Evolutionary conservation across 2,329 filamentous ascomycete genomes (phyloP), one percentile per base, ranked within the genome.

Genomic region (Cladosporium colombiae): DNA sequence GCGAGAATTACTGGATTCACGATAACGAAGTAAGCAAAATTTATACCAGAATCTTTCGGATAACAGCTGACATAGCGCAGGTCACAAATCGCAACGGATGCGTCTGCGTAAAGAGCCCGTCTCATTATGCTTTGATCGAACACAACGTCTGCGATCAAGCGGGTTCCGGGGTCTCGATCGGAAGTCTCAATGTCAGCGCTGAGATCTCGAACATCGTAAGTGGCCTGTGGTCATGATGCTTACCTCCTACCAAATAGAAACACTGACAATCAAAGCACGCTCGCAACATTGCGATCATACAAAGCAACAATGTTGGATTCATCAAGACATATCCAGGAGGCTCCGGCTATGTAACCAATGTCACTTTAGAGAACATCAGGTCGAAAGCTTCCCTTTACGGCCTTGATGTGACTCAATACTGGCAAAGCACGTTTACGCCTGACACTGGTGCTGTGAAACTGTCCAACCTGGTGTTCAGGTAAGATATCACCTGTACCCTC

Each of bases 141-240:
- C 14, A 53, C 23, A 53, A 53, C 18, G 50, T 53, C 25, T 53
- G 50, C 5, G 31, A 53, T 4, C 50, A 53, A 53, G 50, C 50
- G 1, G 50, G 50, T 27, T 53, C 50, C 3, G 50, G 50, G 2
- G 14, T 53, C 31, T 53, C 50, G 21, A 53, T 53, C 23, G 50
- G 50, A n/a, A 53, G 50, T n/a, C 50, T 53, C 14, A 53, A 53
- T 29, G 50, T 53, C 50, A 53, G 50, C 50, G 50, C 50, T 31
- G 50, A 53, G 25, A 31, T 53, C 6, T 53, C 50, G 7, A 53
- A 53, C 23, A 53, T 53, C 18, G 50, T 53, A 53, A 2, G 50
- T 29, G 50, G 31, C 5, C 16, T 2, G 18, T n/a, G 25, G 25
- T 7, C 7, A 3, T 31, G 5, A 18, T 31, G 2, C n/a, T 3